Conservation (phyloP, 2,329 filamentous ascomycete species). For the Penicillium sp. region DNA sequence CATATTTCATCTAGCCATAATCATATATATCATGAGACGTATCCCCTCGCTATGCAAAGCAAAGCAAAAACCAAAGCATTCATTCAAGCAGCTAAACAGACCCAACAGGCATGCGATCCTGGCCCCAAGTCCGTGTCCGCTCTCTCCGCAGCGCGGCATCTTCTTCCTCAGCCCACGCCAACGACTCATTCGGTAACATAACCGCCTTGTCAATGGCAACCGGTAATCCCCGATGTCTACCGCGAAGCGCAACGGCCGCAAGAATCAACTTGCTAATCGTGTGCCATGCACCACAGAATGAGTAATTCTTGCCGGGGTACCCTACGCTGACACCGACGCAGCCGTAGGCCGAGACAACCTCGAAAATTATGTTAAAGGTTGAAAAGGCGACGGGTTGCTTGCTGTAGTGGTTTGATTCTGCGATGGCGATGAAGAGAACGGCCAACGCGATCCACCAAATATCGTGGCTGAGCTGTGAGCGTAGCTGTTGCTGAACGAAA, state of each 20-base stretch:
- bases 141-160: slow-evolving; percentile 36
- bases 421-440: slow-evolving; percentile 56
- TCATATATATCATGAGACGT: not conserved
- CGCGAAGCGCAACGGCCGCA: not conserved
- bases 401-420: slow-evolving; percentile 55
- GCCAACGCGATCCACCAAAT: slow-evolving; percentile 62
- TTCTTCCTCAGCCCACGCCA: slow-evolving; percentile 42
- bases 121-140: slow-evolving; percentile 21
- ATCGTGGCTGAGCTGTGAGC: slow-evolving; percentile 63
- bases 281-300: slow-evolving; percentile 54
- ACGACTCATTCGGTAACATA: slow-evolving; percentile 38
- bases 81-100: slow-evolving; percentile 16
- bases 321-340: slow-evolving; percentile 60
- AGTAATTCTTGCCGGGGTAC: slow-evolving; percentile 51
- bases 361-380: slow-evolving; percentile 56
- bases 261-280: slow-evolving; percentile 53
- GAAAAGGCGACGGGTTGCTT: slow-evolving; percentile 51
- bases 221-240: slow-evolving; percentile 17
- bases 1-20: not conserved
- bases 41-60: not conserved
- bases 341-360: slow-evolving; percentile 51
- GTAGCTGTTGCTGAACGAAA: slow-evolving; percentile 55
- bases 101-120: slow-evolving; percentile 25
- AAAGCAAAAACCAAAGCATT: not conserved
- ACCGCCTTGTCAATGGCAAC: slow-evolving; percentile 54